Base-by-base conservation (phyloP, 192 early-diverging fungal species). In the Diversispora epigaea region DNA sequence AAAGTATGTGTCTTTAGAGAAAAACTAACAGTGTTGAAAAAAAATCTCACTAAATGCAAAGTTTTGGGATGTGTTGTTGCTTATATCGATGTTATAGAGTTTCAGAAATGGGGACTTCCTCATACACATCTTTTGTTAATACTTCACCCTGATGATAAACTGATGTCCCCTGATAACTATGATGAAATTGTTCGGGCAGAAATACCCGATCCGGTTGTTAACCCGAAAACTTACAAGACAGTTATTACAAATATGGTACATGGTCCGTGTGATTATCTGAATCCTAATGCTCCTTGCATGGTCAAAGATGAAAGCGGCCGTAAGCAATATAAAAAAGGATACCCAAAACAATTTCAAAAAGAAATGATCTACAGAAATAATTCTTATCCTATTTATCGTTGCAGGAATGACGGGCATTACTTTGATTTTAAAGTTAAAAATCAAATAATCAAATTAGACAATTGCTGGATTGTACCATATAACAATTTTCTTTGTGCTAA, bases 401-500 rank as follows among this genome's bases (percentile, higher is more conserved):
- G 2, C 10, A 4, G 12, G 2, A 4, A 54, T 14, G 12, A 47
- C 5, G 60, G 40, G 0, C 25, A 6, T 0, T 58, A 56, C 9
- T 14, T 32, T 6, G 43, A 47, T n/a, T 40, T n/a, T 11, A 75
- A 70, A 58, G 40, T 65, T 4, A 3, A 17, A 17, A 54, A 54
- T 54, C 50, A 54, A 54, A 54, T 17, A 12, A 54, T 54, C 14
- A 19, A 14, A 1, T 39, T 81, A 44, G 57, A 84, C 70, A 84
- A 81, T 52, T 17, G 75, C 22, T 78, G 60, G 68, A 54, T 81
- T 17, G 77, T 81, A 14, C 77, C 78, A 0, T 41, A 84, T 44
- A 84, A 80, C 25, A 68, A 22, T 1, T 81, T 61, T 8, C 62
- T 84, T 50, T 19, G 44, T 54, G 68, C 78, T 0, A 84, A 81